Conservation (phyloP, 257 asterid genomes). For the Leptodermis oblonga region DNA sequence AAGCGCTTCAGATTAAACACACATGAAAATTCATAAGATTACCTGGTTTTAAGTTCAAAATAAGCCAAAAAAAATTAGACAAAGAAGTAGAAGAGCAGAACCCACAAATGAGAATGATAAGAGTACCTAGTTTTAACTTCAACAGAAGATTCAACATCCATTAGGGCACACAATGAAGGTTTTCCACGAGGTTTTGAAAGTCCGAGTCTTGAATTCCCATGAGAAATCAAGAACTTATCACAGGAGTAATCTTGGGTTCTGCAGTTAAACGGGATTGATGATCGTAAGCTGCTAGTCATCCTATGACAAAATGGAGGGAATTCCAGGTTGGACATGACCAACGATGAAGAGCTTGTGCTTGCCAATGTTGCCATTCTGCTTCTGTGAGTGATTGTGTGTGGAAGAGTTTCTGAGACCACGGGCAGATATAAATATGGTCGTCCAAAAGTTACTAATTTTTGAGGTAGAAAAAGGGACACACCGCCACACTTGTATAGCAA, state of each 20-base stretch:
- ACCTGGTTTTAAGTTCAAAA: neutral
- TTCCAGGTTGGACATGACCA: slow-evolving; percentile 31
- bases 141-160: slow-evolving; percentile 34
- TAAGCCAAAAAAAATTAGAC: neutral
- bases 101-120: neutral
- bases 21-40: neutral
- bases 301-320: slow-evolving; percentile 28
- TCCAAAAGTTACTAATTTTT: slow-evolving; percentile 1
- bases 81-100: neutral
- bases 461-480: slow-evolving; percentile 22
- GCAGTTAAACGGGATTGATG: slow-evolving; percentile 20
- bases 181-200: slow-evolving; percentile 16
- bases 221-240: slow-evolving; percentile 18
- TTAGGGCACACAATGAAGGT: slow-evolving; percentile 33
- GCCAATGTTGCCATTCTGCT: slow-evolving; percentile 53
- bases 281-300: slow-evolving; percentile 12
- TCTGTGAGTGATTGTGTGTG: neutral
- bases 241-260: slow-evolving; percentile 8
- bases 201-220: slow-evolving; percentile 16
- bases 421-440: neutral
- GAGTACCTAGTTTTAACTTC: slow-evolving; percentile 51
- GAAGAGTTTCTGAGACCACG: neutral
- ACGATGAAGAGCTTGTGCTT: slow-evolving; percentile 22
- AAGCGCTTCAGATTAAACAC: neutral
- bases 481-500: too few relatives aligned